Percentiles rank a stretch among this genome's conserved stretches.
Evolutionary conservation across 1,139 yeast species (phyloP).

Genomic region (Diutina ranongensis): DNA sequence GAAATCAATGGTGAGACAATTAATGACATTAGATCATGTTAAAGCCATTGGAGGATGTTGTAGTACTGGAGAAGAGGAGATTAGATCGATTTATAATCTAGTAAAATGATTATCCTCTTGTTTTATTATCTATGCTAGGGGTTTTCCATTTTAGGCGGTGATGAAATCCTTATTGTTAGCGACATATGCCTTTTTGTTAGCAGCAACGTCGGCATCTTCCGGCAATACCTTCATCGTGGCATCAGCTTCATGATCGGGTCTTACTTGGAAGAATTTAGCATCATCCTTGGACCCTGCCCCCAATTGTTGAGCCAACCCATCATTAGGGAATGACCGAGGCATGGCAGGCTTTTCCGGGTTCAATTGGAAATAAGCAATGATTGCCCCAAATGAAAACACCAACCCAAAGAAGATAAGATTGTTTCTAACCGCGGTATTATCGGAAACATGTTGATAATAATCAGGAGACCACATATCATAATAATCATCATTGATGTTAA

Average conservation of each 20-base stretch:
- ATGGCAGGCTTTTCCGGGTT: constrained; percentile 70
- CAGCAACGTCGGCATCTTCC: background rate
- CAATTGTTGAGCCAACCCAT: constrained; percentile 62
- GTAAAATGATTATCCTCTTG: too few species aligned
- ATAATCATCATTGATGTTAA: constrained; percentile 60
- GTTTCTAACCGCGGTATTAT: constrained; percentile 47
- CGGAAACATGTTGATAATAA: constrained; percentile 48
- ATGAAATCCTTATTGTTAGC: constrained; percentile 1
- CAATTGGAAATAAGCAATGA: constrained; percentile 43
- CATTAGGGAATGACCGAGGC: constrained; percentile 66
- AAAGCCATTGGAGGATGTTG: constrained; percentile 49
- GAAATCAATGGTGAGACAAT: constrained; percentile 18
- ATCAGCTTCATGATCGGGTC: constrained; percentile 5
- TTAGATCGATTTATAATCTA: too few species aligned
- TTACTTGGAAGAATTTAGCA: constrained; percentile 6
- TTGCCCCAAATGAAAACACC: constrained; percentile 42
- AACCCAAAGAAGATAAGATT: constrained; percentile 43
- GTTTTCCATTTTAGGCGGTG: background rate
- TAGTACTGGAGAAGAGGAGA: constrained; percentile 38
- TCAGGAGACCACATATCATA: constrained; percentile 87
- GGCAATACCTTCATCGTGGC: constrained; percentile 3
- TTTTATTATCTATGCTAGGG: background rate
- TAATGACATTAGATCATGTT: constrained; percentile 22
- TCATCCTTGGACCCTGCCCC: constrained; percentile 50
- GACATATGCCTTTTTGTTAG: background rate